These are phyloP conservation scores for Inonotus hispidus DNA, from an alignment of 1,284 basidiomycete species.

Conservation along the genomic window DNA sequence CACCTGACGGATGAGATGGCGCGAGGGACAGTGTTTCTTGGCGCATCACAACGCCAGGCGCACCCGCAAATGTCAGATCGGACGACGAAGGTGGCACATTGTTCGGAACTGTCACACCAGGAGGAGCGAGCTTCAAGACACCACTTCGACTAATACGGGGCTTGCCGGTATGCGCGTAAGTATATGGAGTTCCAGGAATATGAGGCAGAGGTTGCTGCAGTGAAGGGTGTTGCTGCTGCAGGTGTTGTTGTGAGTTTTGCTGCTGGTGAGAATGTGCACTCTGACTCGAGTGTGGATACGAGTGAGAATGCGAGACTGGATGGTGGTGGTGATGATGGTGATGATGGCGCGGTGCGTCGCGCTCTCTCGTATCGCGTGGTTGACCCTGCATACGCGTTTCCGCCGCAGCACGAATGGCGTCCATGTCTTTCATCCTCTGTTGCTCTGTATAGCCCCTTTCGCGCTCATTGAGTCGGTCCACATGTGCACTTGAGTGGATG, in stretches of 20 bases:
- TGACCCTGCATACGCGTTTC: constrained; percentile 19
- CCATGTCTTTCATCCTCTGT: constrained; percentile 24
- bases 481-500: neutral
- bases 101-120: constrained; percentile 17
- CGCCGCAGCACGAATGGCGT: constrained; percentile 14
- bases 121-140: constrained; percentile 18
- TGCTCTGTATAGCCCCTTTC: constrained; percentile 27
- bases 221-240: neutral
- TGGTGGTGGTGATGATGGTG: constrained; percentile 12
- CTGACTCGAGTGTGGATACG: constrained; percentile 5
- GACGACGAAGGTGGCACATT: constrained; percentile 10
- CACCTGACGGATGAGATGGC: neutral
- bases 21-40: constrained; percentile 10
- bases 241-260: neutral
- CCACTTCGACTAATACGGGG: constrained; percentile 10
- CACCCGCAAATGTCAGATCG: constrained; percentile 1
- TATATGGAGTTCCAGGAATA: neutral
- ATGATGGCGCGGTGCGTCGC: constrained; percentile 10
- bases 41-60: constrained; percentile 3
- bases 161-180: constrained; percentile 1
- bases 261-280: constrained; percentile 2
- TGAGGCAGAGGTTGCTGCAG: neutral
- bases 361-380: constrained; percentile 10
- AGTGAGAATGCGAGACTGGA: constrained; percentile 3
- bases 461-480: constrained; percentile 26